Evolutionary conservation across 371 early-diverging fungal species (phyloP).

Genomic region (Chytridium lagenaria): DNA sequence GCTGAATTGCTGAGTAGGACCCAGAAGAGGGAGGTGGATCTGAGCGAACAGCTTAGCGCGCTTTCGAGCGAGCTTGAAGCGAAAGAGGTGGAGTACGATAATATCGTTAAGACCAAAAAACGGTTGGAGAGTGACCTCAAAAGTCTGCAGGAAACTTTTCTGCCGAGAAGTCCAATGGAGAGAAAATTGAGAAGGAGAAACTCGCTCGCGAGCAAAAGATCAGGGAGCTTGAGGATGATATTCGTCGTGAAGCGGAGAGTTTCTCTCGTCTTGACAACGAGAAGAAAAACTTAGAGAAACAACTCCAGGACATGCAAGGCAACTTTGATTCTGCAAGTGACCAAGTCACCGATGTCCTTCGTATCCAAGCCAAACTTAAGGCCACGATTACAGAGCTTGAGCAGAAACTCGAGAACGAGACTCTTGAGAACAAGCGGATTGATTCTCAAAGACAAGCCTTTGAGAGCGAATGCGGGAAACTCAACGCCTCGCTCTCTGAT

Average conservation of each 20-base stretch:
- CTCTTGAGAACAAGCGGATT: conserved; percentile 62
- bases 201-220: conserved; percentile 59
- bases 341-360: conserved; percentile 58
- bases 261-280: conserved; percentile 61
- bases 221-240: conserved; percentile 61
- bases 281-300: conserved; percentile 61
- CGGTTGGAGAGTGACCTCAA: conserved; percentile 55
- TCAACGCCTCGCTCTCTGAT: conserved; percentile 48
- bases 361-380: conserved; percentile 55
- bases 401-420: conserved; percentile 60
- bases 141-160: conserved; percentile 55
- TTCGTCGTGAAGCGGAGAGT: conserved; percentile 49
- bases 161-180: conserved; percentile 55
- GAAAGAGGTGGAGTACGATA: conserved; percentile 67
- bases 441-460: conserved; percentile 55
- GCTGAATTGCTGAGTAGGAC: conserved; percentile 80
- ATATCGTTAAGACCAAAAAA: conserved; percentile 57
- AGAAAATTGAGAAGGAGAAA: conserved; percentile 70
- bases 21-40: conserved; percentile 68
- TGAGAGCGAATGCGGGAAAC: conserved; percentile 61
- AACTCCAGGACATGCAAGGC: conserved; percentile 62
- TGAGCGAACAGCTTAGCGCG: conserved; percentile 72
- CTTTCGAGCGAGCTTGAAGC: conserved; percentile 68
- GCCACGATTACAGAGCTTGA: conserved; percentile 64
- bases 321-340: conserved; percentile 65